Conservation (phyloP, 108 stramenopile species). For the Cyclotella kingstonii region DNA sequence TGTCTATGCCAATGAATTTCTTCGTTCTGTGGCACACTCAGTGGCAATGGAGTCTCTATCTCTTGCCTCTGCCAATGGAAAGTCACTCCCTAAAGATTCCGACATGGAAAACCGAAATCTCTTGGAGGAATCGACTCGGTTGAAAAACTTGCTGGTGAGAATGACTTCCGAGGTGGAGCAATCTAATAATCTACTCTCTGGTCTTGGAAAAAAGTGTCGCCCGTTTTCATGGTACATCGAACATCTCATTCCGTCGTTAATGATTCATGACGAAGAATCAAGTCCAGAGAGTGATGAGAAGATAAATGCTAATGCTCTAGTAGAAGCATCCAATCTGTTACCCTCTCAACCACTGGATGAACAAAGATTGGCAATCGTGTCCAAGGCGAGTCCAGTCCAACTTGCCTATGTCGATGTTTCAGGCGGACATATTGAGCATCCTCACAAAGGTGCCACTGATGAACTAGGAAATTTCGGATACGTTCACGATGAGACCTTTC, state of each 20-base stretch:
- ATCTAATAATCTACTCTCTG: conserved; percentile 42
- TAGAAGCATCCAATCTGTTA: no score
- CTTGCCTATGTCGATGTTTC: conserved; percentile 61
- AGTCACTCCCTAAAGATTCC: conserved; percentile 1
- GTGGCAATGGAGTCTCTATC: conserved; percentile 27
- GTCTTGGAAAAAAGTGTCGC: conserved; percentile 61
- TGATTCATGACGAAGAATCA: conserved; percentile 34
- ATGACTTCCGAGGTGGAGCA: conserved; percentile 50
- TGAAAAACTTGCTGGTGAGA: conserved; percentile 33
- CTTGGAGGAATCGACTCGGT: conserved; percentile 18
- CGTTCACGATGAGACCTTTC: conserved; percentile 75
- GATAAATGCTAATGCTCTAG: conserved; percentile 6
- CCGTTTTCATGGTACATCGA: conserved; percentile 73
- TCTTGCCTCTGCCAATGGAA: background rate
- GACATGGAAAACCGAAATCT: conserved; percentile 17
- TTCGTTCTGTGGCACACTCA: conserved; percentile 39
- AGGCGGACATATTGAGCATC: conserved; percentile 64
- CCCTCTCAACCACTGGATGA: conserved; percentile 66
- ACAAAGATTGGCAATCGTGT: conserved; percentile 59
- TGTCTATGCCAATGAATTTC: conserved; percentile 34
- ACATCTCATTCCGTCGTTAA: conserved; percentile 46
- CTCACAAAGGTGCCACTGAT: conserved; percentile 77
- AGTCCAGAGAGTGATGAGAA: conserved; percentile 5
- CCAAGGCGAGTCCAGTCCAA: conserved; percentile 61
- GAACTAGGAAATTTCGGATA: conserved; percentile 77